A percentile compares a stretch with the other conserved stretches of the same genome.
Conservation (phyloP, 345 rosid genomes). For the Punica granatum region DNA sequence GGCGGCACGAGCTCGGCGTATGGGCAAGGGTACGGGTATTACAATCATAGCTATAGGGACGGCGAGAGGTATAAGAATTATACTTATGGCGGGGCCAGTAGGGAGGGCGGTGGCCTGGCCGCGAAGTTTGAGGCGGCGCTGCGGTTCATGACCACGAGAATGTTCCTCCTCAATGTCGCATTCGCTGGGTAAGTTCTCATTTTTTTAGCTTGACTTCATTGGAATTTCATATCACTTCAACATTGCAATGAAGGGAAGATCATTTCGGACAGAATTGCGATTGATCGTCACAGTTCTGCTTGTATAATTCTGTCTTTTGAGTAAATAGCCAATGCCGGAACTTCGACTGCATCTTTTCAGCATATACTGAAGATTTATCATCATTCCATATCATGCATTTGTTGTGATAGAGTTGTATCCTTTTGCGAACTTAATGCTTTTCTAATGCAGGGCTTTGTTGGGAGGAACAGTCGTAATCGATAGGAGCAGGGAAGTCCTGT, state of each 20-base stretch:
- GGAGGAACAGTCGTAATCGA: conserved; percentile 39
- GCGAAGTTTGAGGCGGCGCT: conserved; percentile 28
- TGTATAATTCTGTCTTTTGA: background rate
- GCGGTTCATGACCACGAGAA: conserved; percentile 61
- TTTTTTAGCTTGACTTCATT: background rate
- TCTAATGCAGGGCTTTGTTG: conserved; percentile 32
- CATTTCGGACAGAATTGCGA: background rate
- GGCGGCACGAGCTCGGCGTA: conserved; percentile 15
- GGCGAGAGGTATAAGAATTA: conserved; percentile 16
- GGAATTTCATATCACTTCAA: background rate
- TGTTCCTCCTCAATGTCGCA: conserved; percentile 55
- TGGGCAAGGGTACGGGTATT: conserved; percentile 23
- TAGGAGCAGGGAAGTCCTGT: conserved; percentile 38
- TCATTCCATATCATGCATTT: background rate
- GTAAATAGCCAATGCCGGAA: background rate
- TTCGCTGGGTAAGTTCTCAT: conserved; percentile 47
- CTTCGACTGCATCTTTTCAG: background rate
- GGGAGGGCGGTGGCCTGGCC: conserved; percentile 12
- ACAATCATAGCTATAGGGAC: conserved; percentile 2
- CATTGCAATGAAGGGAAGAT: background rate
- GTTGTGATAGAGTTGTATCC: background rate
- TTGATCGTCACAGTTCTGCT: background rate
- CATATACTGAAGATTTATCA: background rate
- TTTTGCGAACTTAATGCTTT: background rate
- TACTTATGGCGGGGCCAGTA: conserved; percentile 17